phyloP scores from a whole-genome alignment of 345 rosid species.

The Brassica carinata region DNA sequence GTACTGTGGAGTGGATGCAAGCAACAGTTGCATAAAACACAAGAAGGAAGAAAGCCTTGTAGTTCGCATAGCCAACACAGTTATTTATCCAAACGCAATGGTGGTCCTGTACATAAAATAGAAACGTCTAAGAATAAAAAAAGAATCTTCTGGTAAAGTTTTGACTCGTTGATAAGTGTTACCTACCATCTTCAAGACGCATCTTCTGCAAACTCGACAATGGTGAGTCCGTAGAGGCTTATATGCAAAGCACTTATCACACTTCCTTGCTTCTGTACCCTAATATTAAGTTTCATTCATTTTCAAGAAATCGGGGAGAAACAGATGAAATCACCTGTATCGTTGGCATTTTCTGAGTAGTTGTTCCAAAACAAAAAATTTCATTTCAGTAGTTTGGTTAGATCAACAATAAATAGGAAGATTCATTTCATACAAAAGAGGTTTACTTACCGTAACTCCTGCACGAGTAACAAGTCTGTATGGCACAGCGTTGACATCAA shows the following conservation, averaged over 20 bases:
- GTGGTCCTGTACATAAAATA: constrained; percentile 61
- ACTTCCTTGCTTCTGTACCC: constrained; percentile 60
- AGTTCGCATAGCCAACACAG: constrained; percentile 91
- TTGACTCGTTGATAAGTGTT: neutral
- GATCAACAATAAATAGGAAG: neutral
- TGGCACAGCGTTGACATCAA: constrained; percentile 84
- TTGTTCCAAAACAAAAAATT: constrained; percentile 7
- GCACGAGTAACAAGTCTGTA: constrained; percentile 75
- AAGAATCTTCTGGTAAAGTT: constrained; percentile 21
- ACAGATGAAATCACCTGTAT: constrained; percentile 58
- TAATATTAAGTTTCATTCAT: constrained; percentile 15
- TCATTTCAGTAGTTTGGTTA: neutral
- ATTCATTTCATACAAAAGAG: neutral
- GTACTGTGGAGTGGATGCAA: constrained; percentile 68
- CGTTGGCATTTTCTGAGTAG: constrained; percentile 86
- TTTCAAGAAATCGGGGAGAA: neutral
- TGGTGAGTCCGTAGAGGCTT: constrained; percentile 89
- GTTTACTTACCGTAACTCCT: constrained; percentile 74
- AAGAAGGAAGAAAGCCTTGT: constrained; percentile 77
- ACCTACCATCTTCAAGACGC: constrained; percentile 89
- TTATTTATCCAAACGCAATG: constrained; percentile 93
- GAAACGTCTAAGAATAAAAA: neutral
- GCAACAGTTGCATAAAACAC: constrained; percentile 62
- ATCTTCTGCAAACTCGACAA: constrained; percentile 88
- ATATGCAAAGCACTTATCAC: constrained; percentile 72